Base-by-base conservation (phyloP, 2,329 filamentous ascomycete species). In the Aureobasidium musti region DNA sequence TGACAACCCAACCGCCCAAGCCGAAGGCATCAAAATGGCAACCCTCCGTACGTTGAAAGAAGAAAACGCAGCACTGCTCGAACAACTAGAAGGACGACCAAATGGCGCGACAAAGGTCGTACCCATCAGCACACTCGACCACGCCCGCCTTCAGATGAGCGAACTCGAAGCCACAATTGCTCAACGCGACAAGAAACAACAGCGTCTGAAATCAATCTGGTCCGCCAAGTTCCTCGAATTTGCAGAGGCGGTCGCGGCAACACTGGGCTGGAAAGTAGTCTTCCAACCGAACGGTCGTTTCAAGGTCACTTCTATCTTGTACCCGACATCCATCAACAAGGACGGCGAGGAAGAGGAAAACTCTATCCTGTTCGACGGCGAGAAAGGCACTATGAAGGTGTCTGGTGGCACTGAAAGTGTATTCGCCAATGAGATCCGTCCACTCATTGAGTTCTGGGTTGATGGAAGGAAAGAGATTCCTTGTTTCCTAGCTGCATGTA, bases 251-350 rank as follows among this genome's bases (percentile, higher is more conserved):
- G 93, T 99, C 67, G 93, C 93, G 69, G 92, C 89, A 23, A 89
- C 97, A 0, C 84, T 99, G 0, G 95, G 95, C 0, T 99, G 93
- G 90, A 94, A 94, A 63, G 87, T 98, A 14, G 92, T 95, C 37
- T 98, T 99, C 76, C 89, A 97, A 76, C 92, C 93, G n/a, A 97
- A 97, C 76, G 95, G 95, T 49, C 94, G 96, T 73, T 96, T 97
- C 79, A 89, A 92, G 37, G 91, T 97, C 26, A 96, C 94, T 65
- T 90, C 86, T 68, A 90, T 94, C 70, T 96, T 94, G 75, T 91
- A 90, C 75, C 89, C 92, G 0, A 67, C 68, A 2, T 69, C 63
- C 0, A 68, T 71, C 19, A 68, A 72, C 50, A 67, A 66, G 7
- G 73, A 74, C 11, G 75, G 74, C 0, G 87, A 91, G 5, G 76